Evolutionary conservation across 1,139 yeast genomes (phyloP).

Genomic region (Saccharomyces hybrid): DNA sequence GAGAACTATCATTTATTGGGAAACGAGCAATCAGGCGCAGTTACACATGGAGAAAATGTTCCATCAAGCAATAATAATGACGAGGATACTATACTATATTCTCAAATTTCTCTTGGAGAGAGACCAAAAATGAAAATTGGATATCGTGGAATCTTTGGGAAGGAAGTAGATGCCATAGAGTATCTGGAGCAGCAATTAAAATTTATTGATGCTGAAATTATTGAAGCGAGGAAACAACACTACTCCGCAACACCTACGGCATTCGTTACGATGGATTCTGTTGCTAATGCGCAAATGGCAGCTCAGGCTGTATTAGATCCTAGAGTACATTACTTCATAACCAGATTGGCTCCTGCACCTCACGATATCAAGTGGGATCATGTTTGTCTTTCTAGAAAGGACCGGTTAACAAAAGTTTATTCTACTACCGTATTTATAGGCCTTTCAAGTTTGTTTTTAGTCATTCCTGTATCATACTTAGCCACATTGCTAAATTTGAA

Average conservation of each 20-base stretch:
- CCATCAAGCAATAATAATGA: constrained; percentile 10
- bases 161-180: constrained; percentile 56
- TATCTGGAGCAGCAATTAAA: constrained; percentile 52
- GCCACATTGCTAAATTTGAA: constrained; percentile 67
- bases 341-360: constrained; percentile 73
- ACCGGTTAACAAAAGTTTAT: constrained; percentile 50
- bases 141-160: constrained; percentile 44
- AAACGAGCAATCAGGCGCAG: constrained; percentile 5
- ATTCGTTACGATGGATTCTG: constrained; percentile 75
- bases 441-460: constrained; percentile 53
- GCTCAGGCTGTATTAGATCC: constrained; percentile 80
- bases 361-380: constrained; percentile 74
- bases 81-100: constrained; percentile 26
- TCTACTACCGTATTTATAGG: constrained; percentile 56
- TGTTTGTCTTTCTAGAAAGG: constrained; percentile 51
- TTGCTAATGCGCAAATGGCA: constrained; percentile 80
- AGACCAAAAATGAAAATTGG: constrained; percentile 52
- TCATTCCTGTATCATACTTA: constrained; percentile 65
- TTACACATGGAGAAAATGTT: not conserved
- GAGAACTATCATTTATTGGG: constrained; percentile 24
- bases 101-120: constrained; percentile 22
- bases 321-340: constrained; percentile 61
- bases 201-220: constrained; percentile 54
- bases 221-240: constrained; percentile 49
- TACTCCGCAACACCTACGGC: constrained; percentile 71